These are phyloP conservation scores for Suillus brevipes DNA, from an alignment of 768 basidiomycete genomes.

Conservation along the genomic window DNA sequence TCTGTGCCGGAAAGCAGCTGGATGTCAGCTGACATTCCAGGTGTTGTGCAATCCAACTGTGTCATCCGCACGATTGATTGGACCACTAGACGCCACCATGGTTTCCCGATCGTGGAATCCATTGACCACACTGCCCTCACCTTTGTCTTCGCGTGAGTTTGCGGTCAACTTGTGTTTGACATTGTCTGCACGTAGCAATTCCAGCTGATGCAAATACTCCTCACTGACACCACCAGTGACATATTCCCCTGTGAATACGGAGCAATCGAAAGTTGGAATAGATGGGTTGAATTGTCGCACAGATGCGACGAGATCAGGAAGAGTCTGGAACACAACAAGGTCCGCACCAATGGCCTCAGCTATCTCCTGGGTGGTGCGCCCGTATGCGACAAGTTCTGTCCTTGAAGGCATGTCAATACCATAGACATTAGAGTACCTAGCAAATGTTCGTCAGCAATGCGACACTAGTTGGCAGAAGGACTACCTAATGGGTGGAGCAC, in stretches of 20 bases:
- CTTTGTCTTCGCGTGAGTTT: constrained; percentile 38
- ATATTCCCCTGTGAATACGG: constrained; percentile 97
- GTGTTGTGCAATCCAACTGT: constrained; percentile 81
- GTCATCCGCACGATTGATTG: constrained; percentile 66
- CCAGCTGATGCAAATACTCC: constrained; percentile 72
- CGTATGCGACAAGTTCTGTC: constrained; percentile 87
- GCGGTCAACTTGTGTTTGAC: constrained; percentile 54
- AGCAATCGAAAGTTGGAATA: constrained; percentile 87
- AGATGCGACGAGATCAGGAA: constrained; percentile 82
- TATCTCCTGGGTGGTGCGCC: constrained; percentile 68
- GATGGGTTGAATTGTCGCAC: constrained; percentile 82
- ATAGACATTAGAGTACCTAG: constrained; percentile 89
- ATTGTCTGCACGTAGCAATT: constrained; percentile 80
- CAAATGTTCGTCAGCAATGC: constrained; percentile 2
- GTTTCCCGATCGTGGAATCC: constrained; percentile 22
- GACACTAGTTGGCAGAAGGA: constrained; percentile 12
- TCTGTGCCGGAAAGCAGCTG: neutral
- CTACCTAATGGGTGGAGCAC: constrained; percentile 93
- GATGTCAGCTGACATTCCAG: constrained; percentile 45
- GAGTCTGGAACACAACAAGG: constrained; percentile 92
- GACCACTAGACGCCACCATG: constrained; percentile 38
- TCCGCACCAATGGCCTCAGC: constrained; percentile 89
- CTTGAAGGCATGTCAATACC: constrained; percentile 99
- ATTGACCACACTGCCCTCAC: constrained; percentile 28
- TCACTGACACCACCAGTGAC: constrained; percentile 92